Conservation (phyloP, 225 moss, liverwort and hornwort genomes). For the Pseudisothecium myosuroides region DNA sequence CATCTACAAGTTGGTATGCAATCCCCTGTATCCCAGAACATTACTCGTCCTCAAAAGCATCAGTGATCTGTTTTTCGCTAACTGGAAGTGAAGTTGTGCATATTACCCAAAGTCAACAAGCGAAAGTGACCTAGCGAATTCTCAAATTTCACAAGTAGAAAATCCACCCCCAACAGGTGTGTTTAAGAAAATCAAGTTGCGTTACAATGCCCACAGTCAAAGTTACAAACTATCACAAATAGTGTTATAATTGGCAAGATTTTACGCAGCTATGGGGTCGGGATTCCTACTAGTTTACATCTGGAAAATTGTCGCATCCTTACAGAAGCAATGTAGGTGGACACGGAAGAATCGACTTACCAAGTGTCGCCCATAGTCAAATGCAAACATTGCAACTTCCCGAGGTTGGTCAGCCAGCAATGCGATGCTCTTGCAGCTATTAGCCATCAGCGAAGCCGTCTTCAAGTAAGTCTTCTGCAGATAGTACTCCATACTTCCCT, state of each 20-base stretch:
- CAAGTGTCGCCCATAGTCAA: conserved; percentile 70
- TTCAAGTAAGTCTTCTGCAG: conserved; percentile 84
- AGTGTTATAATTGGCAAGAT: not conserved
- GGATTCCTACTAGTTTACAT: not conserved
- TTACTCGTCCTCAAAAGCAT: not conserved
- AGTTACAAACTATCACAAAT: not conserved
- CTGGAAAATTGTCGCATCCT: not conserved
- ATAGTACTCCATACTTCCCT: conserved; percentile 85
- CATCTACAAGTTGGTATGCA: conserved; percentile 88
- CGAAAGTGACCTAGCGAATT: no score
- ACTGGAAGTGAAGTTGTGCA: no score
- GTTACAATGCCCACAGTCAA: not conserved
- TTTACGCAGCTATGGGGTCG: not conserved
- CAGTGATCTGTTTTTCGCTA: not conserved
- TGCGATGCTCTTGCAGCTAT: conserved; percentile 84
- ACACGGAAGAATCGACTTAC: conserved; percentile 9
- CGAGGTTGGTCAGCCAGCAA: conserved; percentile 72
- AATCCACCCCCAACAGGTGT: not conserved
- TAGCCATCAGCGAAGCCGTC: conserved; percentile 85
- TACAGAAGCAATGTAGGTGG: not conserved
- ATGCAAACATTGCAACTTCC: conserved; percentile 73
- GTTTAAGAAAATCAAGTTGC: not conserved
- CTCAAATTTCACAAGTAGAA: no score
- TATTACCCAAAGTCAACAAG: no score
- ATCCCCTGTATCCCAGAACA: conserved; percentile 39